phyloP scores from a whole-genome alignment of 2,329 filamentous ascomycete species.

The Drechslera avenae region DNA sequence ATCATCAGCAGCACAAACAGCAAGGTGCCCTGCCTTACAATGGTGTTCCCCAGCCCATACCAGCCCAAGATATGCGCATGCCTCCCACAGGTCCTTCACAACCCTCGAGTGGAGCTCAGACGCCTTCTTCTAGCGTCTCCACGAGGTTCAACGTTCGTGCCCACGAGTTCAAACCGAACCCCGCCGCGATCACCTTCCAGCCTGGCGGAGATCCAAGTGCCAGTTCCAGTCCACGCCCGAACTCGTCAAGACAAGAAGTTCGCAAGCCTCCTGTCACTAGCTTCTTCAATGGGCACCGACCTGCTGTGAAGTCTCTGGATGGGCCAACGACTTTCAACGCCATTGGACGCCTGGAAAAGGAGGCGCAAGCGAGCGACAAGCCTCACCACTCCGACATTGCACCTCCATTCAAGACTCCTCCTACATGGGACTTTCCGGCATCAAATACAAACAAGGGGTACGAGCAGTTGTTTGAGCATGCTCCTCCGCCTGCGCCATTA shows the following conservation, averaged over 20 bases:
- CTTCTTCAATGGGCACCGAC: conserved; percentile 73
- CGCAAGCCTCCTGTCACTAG: conserved; percentile 46
- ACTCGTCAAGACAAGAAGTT: conserved; percentile 41
- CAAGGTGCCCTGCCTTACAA: conserved; percentile 49
- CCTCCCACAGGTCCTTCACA: conserved; percentile 73
- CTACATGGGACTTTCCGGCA: conserved; percentile 77
- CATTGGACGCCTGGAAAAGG: conserved; percentile 73
- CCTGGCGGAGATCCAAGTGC: conserved; percentile 67
- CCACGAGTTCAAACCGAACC: conserved; percentile 83
- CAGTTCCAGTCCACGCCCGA: conserved; percentile 72
- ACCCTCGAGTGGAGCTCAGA: conserved; percentile 57
- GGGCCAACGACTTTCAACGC: conserved; percentile 64
- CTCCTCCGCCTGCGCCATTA: conserved; percentile 61
- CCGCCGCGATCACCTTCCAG: conserved; percentile 79
- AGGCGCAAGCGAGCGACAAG: conserved; percentile 55
- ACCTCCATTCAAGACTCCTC: conserved; percentile 80
- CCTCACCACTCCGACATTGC: conserved; percentile 78
- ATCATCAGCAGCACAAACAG: conserved; percentile 58
- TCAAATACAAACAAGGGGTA: conserved; percentile 79
- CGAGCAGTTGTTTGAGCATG: conserved; percentile 76
- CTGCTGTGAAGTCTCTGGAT: conserved; percentile 58
- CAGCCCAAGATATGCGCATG: conserved; percentile 68
- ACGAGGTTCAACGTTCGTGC: conserved; percentile 66
- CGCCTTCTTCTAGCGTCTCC: conserved; percentile 59
- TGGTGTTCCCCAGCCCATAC: conserved; percentile 60